Evolutionary conservation across 2,329 filamentous ascomycete species (phyloP).

Genomic region (Aspergillus aculeatinus): DNA sequence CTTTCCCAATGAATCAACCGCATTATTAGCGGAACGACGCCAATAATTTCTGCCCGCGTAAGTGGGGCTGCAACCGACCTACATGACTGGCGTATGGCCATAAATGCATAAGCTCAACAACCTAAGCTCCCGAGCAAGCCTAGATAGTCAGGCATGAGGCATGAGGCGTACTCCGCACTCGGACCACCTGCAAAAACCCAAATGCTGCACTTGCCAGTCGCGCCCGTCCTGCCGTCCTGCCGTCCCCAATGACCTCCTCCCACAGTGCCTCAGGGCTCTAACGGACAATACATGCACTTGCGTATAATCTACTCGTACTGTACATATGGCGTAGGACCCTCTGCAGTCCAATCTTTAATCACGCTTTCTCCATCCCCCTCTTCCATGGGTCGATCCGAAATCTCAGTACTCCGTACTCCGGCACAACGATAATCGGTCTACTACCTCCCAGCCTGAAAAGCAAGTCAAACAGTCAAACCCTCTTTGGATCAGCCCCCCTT

Average conservation of each 20-base stretch:
- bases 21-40: slow-evolving; percentile 18
- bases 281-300: slow-evolving; percentile 20
- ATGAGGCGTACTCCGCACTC: slow-evolving; percentile 20
- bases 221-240: background rate
- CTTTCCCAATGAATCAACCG: slow-evolving; percentile 12
- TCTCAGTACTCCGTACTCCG: background rate
- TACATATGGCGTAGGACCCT: slow-evolving; percentile 22
- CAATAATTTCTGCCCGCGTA: slow-evolving; percentile 20
- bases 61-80: slow-evolving; percentile 21
- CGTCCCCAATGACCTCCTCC: slow-evolving; percentile 9
- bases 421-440: slow-evolving; percentile 14
- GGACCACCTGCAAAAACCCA: slow-evolving; percentile 19
- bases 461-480: background rate
- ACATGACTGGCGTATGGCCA: slow-evolving; percentile 24
- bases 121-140: slow-evolving; percentile 27
- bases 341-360: slow-evolving; percentile 15
- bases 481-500: background rate
- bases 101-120: slow-evolving; percentile 28
- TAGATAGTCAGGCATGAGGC: slow-evolving; percentile 22
- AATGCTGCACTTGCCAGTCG: slow-evolving; percentile 14
- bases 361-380: background rate
- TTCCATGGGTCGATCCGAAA: slow-evolving; percentile 8
- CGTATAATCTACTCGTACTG: background rate
- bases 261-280: slow-evolving; percentile 3
- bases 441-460: slow-evolving; percentile 11